Base-by-base conservation (phyloP, 352 stramenopile genomes). In the Aphanomyces cochlioides region DNA sequence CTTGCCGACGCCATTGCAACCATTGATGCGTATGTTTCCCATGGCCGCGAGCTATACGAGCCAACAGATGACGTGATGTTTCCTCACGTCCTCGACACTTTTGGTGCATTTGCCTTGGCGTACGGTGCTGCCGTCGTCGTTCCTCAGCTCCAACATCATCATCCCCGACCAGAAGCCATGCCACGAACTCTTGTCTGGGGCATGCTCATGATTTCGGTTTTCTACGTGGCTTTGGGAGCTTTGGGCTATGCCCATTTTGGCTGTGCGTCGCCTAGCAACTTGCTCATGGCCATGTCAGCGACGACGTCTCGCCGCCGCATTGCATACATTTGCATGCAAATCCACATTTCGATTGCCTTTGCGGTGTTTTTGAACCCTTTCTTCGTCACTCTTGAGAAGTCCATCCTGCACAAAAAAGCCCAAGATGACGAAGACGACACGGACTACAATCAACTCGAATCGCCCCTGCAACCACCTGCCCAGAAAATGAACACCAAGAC, bases 161-260 rank as follows among this genome's bases (percentile, higher is more conserved):
- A 90, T 64, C 75, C 76, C 2, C 77, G 87, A 28, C 64, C 64
- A n/a, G 64, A 70, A 41, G 61, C 17, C 43, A 70, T 70, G 64
- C 64, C 64, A 17, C 56, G 43, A n/a, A 41, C 64, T n/a, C 28
- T 70, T 21, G 47, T 70, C 5, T 70, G 39, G 5, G 64, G 64
- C 17, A 70, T 92, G 47, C 75, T 92, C 34, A 80, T 88, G 64
- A 89, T 90, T 71, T 90, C 79, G 37, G 85, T 75, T 10, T 79
- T 91, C 45, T 90, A 90, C 72, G 75, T 90, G 77, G 68, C 88
- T 28, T 80, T 89, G 57, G 82, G 84, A 1, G 78, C 87, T 37
- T 64, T 80, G 12, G 87, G 81, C 37, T 90, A 90, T 74, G 86
- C 86, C 53, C 82, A 90, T 39, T 92, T 84, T 59, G 84, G 82